These are phyloP conservation scores for Chalaropsis thielavioides DNA, from an alignment of 2,329 filamentous ascomycete genomes.

Conservation along the genomic window DNA sequence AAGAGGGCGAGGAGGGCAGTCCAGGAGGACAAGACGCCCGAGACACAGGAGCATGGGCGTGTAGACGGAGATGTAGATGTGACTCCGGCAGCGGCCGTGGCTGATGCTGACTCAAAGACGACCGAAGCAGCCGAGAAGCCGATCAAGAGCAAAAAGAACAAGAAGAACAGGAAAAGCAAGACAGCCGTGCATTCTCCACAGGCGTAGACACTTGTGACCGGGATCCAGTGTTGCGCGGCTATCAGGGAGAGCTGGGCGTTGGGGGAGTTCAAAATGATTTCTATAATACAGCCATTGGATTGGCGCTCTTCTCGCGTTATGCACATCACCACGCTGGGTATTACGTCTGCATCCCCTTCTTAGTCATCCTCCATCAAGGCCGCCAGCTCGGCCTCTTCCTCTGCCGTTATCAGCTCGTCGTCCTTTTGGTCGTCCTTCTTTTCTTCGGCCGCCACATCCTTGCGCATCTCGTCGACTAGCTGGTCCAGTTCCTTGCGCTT, in stretches of 20 bases:
- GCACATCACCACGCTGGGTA: background rate
- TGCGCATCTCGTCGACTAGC: conserved; percentile 31
- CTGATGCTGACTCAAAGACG: background rate
- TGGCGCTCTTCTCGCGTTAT: background rate
- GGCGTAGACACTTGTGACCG: background rate
- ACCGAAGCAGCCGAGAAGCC: background rate
- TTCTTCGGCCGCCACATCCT: conserved; percentile 34
- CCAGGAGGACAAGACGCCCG: background rate
- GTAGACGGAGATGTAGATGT: background rate
- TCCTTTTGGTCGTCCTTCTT: conserved; percentile 31
- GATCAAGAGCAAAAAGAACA: conserved; percentile 11
- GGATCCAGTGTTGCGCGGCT: background rate
- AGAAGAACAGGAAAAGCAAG: conserved; percentile 16
- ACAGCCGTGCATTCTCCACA: background rate
- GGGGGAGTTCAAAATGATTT: conserved; percentile 1
- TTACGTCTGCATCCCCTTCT: background rate
- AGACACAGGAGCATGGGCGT: background rate
- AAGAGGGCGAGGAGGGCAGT: conserved; percentile 8
- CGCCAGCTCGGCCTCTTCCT: conserved; percentile 85
- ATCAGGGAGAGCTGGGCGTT: background rate
- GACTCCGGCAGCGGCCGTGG: background rate
- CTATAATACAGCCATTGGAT: background rate
- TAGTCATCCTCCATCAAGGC: conserved; percentile 63
- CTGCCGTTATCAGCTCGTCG: conserved; percentile 53
- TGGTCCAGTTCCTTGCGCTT: conserved; percentile 42